Evolutionary conservation across 805 yeast species (phyloP), one percentile per base, ranked within the genome.

Genomic region (Myxozyma vanderwaltii): DNA sequence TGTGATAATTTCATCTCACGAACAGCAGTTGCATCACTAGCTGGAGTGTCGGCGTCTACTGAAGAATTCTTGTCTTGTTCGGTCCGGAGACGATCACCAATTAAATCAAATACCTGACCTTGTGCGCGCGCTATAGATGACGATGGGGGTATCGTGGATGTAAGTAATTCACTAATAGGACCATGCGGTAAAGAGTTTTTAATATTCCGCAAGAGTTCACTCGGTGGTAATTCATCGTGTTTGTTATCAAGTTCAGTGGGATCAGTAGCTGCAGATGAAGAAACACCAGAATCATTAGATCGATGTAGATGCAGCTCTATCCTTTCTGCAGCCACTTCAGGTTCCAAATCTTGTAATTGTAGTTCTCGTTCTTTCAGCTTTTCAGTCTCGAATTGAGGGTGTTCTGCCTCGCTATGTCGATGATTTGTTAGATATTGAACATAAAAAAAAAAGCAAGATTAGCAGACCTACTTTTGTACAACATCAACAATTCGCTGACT

Each of bases 401-500:
- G 59, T 1, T 46, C 59, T 10, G 64, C 68, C 19, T 63, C 67
- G 12, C 59, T 50, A 23, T 23, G 56, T 12, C 54, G 45, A 31
- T 33, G 19, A 21, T 51, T 13, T 41, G 29, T 52, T n/a, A 62
- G 75, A 10, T 10, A 29, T 29, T 7, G 6, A 29, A 29, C 72
- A 55, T 76, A 74, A 58, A 77, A 17, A 10, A 3, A 45, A 19
- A 8, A 13, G 4, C 24, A 19, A 38, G 23, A 29, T 27, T 23
- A 29, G 17, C 1, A 12, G 1, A 17, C 66, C 19, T 56, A 58
- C 57, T 33, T 48, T 41, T 53, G 46, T 2, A 62, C 63, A 21
- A 51, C 58, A 5, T 53, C 77, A 63, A 92, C 82, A 87, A 92
- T 86, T 65, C 91, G 83, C 58, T 89, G 84, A 70, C 95, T 86